Evolutionary conservation across 2,329 filamentous ascomycete genomes (phyloP).

Genomic region (Xylariaceae sp.): DNA sequence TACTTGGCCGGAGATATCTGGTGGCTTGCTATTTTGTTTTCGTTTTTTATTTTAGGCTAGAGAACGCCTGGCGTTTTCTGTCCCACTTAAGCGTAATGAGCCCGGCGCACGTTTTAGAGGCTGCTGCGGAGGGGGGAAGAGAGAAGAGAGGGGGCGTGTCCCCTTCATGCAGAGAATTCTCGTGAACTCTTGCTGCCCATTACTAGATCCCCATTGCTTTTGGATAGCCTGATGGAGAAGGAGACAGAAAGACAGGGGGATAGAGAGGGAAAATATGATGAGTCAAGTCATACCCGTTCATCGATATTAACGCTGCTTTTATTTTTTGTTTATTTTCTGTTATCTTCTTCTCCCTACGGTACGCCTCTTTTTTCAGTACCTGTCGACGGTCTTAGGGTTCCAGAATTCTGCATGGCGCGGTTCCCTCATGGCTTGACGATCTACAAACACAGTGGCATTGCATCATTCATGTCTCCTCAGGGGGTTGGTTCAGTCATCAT

Average conservation of each 20-base stretch:
- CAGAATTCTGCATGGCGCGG: no score
- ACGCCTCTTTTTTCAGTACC: background rate
- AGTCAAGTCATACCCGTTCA: conserved; percentile 6
- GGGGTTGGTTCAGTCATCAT: no score
- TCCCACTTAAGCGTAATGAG: conserved; percentile 12
- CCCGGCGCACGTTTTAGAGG: background rate
- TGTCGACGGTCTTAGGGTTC: background rate
- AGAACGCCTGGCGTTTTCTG: conserved; percentile 9
- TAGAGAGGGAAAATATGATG: conserved; percentile 3
- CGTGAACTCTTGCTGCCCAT: no score
- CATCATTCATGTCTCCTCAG: background rate
- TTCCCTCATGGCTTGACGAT: background rate
- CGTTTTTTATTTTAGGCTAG: conserved; percentile 10
- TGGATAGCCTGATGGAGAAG: background rate
- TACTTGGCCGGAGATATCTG: no score
- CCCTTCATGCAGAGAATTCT: background rate
- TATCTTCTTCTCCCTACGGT: background rate
- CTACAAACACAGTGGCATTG: background rate
- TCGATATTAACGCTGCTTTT: conserved; percentile 6
- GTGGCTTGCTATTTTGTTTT: background rate
- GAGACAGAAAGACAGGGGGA: background rate
- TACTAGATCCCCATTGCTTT: no score
- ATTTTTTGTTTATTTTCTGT: background rate
- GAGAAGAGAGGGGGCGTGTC: background rate
- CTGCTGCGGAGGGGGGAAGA: background rate